A percentile compares a stretch with the other conserved stretches of the same genome.
Conservation (phyloP, 768 basidiomycete genomes). For the Daedaleopsis nitida region DNA sequence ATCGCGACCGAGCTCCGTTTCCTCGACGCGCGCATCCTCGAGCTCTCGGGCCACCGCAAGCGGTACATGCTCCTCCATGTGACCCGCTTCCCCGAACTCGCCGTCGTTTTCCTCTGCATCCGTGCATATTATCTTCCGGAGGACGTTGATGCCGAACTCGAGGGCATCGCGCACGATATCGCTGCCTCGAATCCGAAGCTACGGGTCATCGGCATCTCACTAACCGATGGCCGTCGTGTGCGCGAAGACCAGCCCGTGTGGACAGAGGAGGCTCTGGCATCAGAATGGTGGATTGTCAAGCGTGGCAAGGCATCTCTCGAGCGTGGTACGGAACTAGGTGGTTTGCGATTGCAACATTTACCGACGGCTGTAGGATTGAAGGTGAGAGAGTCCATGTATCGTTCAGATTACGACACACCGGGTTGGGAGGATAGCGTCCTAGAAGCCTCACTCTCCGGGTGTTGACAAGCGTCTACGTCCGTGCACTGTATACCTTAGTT, state of each 20-base stretch:
- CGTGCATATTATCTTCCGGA: conserved; percentile 5
- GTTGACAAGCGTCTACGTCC: not conserved
- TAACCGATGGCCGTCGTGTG: conserved; percentile 4
- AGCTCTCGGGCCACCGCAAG: not conserved
- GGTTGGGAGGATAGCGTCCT: not conserved
- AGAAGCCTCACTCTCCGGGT: too few species aligned
- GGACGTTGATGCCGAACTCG: conserved; percentile 1
- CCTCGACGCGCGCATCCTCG: conserved; percentile 8
- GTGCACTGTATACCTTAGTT: too few species aligned
- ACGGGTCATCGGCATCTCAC: conserved; percentile 9
- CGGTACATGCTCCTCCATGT: not conserved
- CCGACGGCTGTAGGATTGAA: conserved; percentile 2
- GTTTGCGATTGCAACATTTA: not conserved
- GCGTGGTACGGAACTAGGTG: not conserved
- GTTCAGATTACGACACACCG: not conserved
- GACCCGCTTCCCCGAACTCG: not conserved
- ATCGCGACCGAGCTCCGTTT: conserved; percentile 11
- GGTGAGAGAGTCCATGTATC: conserved; percentile 15
- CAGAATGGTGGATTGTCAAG: conserved; percentile 4
- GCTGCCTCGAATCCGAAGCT: not conserved
- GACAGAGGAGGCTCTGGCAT: conserved; percentile 8
- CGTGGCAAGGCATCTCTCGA: not conserved
- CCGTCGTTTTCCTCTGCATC: conserved; percentile 10
- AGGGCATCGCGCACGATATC: not conserved
- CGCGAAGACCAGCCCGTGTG: conserved; percentile 10